phyloP scores from a whole-genome alignment of 257 asterid species.

The Hygrophila difformis region DNA sequence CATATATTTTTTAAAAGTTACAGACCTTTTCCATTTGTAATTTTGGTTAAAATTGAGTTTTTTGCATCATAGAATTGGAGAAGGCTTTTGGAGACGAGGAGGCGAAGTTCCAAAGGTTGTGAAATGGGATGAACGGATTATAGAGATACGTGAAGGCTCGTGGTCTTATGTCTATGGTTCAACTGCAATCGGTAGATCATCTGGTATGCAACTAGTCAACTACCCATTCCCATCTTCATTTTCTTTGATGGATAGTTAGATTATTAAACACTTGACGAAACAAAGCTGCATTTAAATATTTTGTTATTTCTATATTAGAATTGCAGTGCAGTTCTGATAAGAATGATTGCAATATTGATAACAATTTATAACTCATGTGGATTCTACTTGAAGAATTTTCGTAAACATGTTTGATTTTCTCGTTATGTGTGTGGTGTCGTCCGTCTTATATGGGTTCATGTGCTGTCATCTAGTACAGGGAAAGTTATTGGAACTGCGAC shows the following conservation, averaged over 20 bases:
- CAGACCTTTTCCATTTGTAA: too few species aligned
- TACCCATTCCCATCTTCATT: too few species aligned
- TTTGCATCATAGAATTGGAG: conserved; percentile 51
- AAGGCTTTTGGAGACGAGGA: conserved; percentile 89
- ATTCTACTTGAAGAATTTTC: neutral
- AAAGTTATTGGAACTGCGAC: conserved; percentile 82
- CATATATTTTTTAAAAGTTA: too few species aligned
- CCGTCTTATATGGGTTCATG: conserved; percentile 16
- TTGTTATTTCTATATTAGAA: too few species aligned
- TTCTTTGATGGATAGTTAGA: neutral
- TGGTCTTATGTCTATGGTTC: conserved; percentile 87
- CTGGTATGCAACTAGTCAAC: conserved; percentile 65
- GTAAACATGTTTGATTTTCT: neutral
- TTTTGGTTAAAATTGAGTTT: neutral
- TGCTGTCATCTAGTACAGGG: conserved; percentile 80
- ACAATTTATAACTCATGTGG: too few species aligned
- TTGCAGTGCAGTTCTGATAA: too few species aligned
- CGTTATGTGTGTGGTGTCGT: too few species aligned
- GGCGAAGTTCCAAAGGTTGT: conserved; percentile 72
- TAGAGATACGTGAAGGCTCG: conserved; percentile 70
- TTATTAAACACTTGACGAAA: too few species aligned
- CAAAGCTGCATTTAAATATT: too few species aligned
- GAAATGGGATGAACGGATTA: conserved; percentile 75
- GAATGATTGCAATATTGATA: too few species aligned
- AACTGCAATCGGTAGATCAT: conserved; percentile 72